Percentiles rank a stretch among this genome's conserved stretches.
Evolutionary conservation across 257 asterid species (phyloP).

Genomic region (Scutellaria barbata): DNA sequence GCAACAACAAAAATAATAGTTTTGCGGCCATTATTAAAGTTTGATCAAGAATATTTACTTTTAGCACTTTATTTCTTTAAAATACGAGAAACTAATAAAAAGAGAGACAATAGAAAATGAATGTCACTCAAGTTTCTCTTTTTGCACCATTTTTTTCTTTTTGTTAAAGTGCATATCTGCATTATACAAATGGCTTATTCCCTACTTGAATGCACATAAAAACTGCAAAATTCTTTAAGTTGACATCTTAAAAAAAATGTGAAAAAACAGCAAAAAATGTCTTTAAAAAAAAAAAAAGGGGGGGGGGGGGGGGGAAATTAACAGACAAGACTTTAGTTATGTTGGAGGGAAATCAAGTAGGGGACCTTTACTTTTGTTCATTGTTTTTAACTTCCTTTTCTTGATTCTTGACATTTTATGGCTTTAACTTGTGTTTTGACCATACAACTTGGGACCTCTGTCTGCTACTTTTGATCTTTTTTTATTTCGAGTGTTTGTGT

Average conservation of each 20-base stretch:
- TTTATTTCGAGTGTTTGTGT: conserved; percentile 7
- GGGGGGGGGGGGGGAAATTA: conserved; percentile 7
- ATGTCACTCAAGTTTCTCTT: neutral
- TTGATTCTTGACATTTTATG: conserved; percentile 30
- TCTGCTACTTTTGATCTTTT: conserved; percentile 37
- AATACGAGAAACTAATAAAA: conserved; percentile 3
- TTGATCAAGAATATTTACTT: neutral
- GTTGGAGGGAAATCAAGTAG: conserved; percentile 29
- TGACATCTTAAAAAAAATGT: conserved; percentile 29
- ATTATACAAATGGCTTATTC: conserved; percentile 9
- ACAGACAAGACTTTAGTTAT: conserved; percentile 32
- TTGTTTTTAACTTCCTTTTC: conserved; percentile 15
- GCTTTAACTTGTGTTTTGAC: conserved; percentile 31
- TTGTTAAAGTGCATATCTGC: conserved; percentile 7
- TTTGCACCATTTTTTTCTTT: conserved; percentile 15
- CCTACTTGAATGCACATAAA: conserved; percentile 2
- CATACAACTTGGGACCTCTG: conserved; percentile 48
- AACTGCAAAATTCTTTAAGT: conserved; percentile 17
- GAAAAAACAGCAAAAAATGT: too few relatives aligned
- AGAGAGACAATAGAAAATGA: neutral
- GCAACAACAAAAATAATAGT: neutral
- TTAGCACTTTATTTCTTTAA: conserved; percentile 7
- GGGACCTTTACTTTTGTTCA: conserved; percentile 32
- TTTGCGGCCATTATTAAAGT: conserved; percentile 5
- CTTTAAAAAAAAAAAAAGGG: too few relatives aligned